These are phyloP conservation scores for Cutaneotrichosporon sp. DNA, from an alignment of 1,284 basidiomycete genomes.

Conservation along the genomic window DNA sequence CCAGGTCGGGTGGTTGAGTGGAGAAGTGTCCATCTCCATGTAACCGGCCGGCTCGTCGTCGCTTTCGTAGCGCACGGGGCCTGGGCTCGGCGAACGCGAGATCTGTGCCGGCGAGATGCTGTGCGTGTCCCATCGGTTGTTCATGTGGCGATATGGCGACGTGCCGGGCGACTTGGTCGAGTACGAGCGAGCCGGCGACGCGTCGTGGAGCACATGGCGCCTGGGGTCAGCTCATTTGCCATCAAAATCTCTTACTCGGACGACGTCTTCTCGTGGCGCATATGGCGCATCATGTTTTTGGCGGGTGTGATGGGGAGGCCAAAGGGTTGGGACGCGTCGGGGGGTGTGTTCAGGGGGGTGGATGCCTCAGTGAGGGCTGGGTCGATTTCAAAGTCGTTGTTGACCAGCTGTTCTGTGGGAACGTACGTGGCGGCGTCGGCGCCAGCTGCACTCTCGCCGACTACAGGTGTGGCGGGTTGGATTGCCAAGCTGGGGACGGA, in stretches of 20 bases:
- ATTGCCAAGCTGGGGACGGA: neutral
- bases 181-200: neutral
- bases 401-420: neutral
- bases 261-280: neutral
- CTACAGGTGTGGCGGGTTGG: conserved; percentile 3
- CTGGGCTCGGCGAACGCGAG: neutral
- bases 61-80: neutral
- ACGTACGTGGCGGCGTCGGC: neutral
- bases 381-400: conserved; percentile 3
- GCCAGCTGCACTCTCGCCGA: neutral
- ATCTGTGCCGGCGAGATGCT: conserved; percentile 4
- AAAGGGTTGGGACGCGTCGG: neutral
- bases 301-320: neutral
- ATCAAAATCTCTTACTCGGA: neutral
- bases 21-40: neutral
- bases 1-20: neutral
- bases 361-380: neutral
- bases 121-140: neutral
- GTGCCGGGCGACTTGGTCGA: neutral
- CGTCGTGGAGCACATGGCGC: conserved; percentile 3
- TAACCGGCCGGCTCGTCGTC: neutral
- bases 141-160: conserved; percentile 1
- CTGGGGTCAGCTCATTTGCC: neutral
- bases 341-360: neutral
- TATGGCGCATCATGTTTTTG: neutral